phyloP scores from a whole-genome alignment of 768 basidiomycete genomes.

The Suillus decipiens region DNA sequence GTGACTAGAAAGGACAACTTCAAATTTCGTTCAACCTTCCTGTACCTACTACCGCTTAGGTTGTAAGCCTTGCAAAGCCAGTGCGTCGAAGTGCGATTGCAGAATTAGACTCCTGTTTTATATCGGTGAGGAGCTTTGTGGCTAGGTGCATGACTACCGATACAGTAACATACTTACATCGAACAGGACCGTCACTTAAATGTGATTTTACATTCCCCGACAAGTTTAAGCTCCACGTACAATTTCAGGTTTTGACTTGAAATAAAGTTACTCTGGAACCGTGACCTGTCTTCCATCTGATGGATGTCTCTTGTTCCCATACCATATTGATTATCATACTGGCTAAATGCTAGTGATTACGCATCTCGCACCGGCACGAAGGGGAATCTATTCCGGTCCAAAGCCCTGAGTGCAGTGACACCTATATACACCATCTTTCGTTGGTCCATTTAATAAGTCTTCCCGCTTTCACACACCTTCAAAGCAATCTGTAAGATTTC shows the following conservation, averaged over 20 bases:
- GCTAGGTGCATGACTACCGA: background rate
- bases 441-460: background rate
- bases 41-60: background rate
- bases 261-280: background rate
- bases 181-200: background rate
- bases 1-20: constrained; percentile 5
- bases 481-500: background rate
- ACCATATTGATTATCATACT: background rate
- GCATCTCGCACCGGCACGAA: background rate
- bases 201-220: background rate
- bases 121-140: background rate
- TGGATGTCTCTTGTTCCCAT: background rate
- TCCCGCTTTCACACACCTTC: background rate
- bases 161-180: background rate
- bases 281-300: background rate
- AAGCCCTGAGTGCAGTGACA: too few species aligned
- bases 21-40: background rate
- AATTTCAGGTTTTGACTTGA: background rate
- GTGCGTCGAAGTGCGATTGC: background rate
- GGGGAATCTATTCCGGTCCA: background rate
- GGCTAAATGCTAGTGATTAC: background rate
- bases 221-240: background rate
- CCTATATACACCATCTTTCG: background rate
- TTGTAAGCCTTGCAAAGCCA: background rate
- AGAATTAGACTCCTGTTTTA: background rate